Evolutionary conservation across 768 basidiomycete genomes (phyloP).

Genomic region (Clathrus columnatus): DNA sequence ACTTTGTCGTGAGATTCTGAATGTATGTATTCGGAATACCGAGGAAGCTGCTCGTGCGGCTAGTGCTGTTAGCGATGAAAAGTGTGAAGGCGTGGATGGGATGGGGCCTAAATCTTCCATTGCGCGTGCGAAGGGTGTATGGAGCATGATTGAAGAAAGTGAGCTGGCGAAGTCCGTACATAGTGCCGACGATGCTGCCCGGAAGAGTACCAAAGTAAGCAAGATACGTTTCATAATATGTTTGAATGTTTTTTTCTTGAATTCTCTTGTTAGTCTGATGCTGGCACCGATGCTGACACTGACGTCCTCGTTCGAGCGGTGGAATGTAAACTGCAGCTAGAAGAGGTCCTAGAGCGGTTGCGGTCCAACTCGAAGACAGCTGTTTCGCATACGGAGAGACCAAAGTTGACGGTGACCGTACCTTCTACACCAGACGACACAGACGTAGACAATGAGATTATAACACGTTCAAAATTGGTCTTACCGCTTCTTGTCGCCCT

Average conservation of each 20-base stretch:
- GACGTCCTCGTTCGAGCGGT: slow-evolving; percentile 36
- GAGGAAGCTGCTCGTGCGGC: slow-evolving; percentile 61
- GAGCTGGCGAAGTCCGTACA: slow-evolving; percentile 67
- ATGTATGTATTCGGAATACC: slow-evolving; percentile 87
- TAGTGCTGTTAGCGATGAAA: slow-evolving; percentile 17
- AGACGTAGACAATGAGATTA: slow-evolving; percentile 30
- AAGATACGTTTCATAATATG: slow-evolving; percentile 25
- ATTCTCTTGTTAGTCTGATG: not conserved
- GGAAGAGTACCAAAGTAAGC: slow-evolving; percentile 38
- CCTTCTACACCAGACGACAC: slow-evolving; percentile 14
- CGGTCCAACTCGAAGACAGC: too few relatives aligned
- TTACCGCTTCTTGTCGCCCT: slow-evolving; percentile 41
- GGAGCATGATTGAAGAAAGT: slow-evolving; percentile 82
- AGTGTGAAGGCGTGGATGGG: too few relatives aligned
- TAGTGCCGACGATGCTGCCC: slow-evolving; percentile 26
- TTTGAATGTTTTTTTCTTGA: slow-evolving; percentile 9
- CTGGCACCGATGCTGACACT: slow-evolving; percentile 26
- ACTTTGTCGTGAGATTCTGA: slow-evolving; percentile 83
- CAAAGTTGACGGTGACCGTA: slow-evolving; percentile 16
- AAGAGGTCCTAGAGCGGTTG: slow-evolving; percentile 23
- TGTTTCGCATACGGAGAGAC: slow-evolving; percentile 13
- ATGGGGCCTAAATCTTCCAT: too few relatives aligned
- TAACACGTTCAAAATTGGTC: slow-evolving; percentile 43
- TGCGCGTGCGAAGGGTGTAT: slow-evolving; percentile 58
- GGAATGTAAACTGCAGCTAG: slow-evolving; percentile 32